Conservation (phyloP, 306 rosid genomes). For the Glycine latifolia region DNA sequence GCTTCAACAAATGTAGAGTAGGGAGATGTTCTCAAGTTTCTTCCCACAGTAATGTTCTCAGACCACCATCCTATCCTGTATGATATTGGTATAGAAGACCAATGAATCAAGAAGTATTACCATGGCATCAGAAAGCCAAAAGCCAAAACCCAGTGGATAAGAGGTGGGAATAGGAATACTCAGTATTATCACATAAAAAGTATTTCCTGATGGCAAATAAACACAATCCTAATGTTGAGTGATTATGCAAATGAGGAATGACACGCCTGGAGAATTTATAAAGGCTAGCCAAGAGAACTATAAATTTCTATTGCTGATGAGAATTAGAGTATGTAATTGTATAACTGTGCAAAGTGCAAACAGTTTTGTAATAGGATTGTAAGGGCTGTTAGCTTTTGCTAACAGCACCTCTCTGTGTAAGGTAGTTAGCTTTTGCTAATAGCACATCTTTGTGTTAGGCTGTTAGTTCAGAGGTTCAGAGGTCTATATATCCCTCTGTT, state of each 20-base stretch:
- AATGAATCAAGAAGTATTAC: background rate
- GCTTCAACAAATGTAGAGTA: background rate
- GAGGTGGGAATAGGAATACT: background rate
- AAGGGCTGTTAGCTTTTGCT: no score
- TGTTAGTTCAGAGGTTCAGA: no score
- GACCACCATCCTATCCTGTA: no score
- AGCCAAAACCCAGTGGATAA: background rate
- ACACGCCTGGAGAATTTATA: background rate
- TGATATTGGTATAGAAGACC: background rate
- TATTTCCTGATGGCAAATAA: background rate
- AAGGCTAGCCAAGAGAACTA: background rate
- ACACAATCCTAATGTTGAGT: background rate
- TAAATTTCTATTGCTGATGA: background rate
- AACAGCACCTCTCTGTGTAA: no score
- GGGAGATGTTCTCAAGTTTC: background rate
- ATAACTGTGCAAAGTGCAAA: no score
- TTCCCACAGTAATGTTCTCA: background rate
- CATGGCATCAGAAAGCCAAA: background rate
- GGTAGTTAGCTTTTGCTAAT: no score
- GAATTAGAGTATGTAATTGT: no score
- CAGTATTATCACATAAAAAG: background rate
- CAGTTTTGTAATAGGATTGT: no score
- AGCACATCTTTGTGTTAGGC: no score
- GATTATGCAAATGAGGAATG: background rate
- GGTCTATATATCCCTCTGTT: no score